Evolutionary conservation across 2,329 filamentous ascomycete genomes (phyloP), one percentile per base, ranked within the genome.

Genomic region (Fusarium gaditjirri): DNA sequence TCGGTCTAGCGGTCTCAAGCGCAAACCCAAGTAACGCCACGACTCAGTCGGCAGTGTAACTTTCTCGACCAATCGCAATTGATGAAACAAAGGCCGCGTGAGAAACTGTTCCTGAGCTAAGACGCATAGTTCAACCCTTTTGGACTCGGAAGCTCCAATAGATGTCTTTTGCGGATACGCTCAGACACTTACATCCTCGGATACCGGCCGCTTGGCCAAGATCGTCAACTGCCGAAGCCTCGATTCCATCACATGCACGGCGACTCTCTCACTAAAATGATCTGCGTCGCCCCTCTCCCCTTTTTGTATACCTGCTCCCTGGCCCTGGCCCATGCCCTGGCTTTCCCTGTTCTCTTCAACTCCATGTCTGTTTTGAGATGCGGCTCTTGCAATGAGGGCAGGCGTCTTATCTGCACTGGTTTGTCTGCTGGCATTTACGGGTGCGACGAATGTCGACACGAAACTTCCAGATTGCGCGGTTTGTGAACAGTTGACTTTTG

Each of bases 401-500:
- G 33, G 23, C 49, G 5, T 36, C 11, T 1, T 27, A 21, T 21
- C 5, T 6, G 17, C 7, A 23, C 23, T 52, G 6, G 3, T 52
- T 19, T 11, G 31, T 16, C 21, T 52, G 17, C 1, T 36, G 16
- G 19, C 13, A 8, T 35, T 21, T 9, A 16, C 17, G 6, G 9
- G 31, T 3, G 31, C 10, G 47, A 27, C 16, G 3, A 33, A 8
- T 21, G 6, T 27, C 2, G 17, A 25, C 4, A 11, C 17, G 4
- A 27, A 6, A 8, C 31, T 27, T 6, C 17, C 49, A 16, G 13
- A 21, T 2, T 52, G 31, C 23, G 49, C 49, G 49, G 49, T 52
- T 52, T 6, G 49, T 52, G 17, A 27, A 11, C 0, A 6, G 17
- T 25, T 10, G 3, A 21, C 0, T 2, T 2, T 27, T 21, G 11